Base-by-base conservation (phyloP, 192 early-diverging fungal species). In the Coemansia asiatica region DNA sequence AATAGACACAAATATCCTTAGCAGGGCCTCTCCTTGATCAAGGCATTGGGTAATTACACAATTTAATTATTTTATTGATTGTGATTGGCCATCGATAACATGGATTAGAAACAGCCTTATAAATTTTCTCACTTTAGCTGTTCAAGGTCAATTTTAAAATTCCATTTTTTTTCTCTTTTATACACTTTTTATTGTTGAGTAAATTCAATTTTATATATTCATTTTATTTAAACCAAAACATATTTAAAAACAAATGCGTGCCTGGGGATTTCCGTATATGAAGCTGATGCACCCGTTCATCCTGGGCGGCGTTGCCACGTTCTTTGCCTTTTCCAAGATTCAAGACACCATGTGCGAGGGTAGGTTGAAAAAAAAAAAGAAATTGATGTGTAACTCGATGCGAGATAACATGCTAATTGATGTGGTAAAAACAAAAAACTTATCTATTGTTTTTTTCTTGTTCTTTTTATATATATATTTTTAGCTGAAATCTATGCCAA, bases 251-350 rank as follows among this genome's bases (percentile, higher is more conserved):
- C 53, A 44, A 13, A 81, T 81, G 78, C 78, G 78, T 53, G 69
- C 78, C 66, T 81, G 78, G 78, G 63, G 73, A 4, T 81, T 81
- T 35, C 79, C 79, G 22, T 82, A 74, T 68, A 67, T 63, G 71
- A 82, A 82, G 71, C 74, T 82, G 63, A 82, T 82, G 79, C 75
- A 76, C 71, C 79, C 79, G 47, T 82, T 82, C 68, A 55, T 77
- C 22, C 64, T 82, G 63, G 79, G 79, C 50, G 75, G 79, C 29
- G 75, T 13, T 26, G 25, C 64, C 23, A 82, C 79, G 2, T 63
- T 76, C 23, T 68, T 60, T 29, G 58, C 62, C 21, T 74, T 76
- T 54, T 36, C 64, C 59, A 82, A 82, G 75, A 76, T 82, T 58
- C 79, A 82, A 64, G 48, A 82, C 56, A 40, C 67, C n/a, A 69